A percentile compares a stretch with the other conserved stretches of the same genome.
Conservation (phyloP, 2,329 filamentous ascomycete genomes). For the Alternaria hordeiaustralica region DNA sequence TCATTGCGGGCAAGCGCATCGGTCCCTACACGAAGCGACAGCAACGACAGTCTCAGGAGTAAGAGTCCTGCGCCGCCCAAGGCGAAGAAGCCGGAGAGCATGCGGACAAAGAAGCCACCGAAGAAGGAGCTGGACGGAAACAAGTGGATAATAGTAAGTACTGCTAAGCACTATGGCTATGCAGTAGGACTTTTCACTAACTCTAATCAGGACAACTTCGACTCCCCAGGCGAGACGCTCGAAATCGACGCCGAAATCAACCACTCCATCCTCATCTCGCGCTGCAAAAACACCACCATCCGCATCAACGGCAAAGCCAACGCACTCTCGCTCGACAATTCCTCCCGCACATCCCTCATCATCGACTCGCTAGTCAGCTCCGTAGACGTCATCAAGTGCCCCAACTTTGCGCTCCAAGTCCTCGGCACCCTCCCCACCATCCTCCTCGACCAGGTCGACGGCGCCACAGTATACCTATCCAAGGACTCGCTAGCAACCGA, state of each 20-base stretch:
- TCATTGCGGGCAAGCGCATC: conserved; percentile 75
- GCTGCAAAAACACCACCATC: conserved; percentile 89
- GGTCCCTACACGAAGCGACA: conserved; percentile 66
- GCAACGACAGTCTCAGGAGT: conserved; percentile 59
- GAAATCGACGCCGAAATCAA: conserved; percentile 81
- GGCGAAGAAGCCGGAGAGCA: conserved; percentile 64
- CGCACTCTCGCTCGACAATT: conserved; percentile 95
- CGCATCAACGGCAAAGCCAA: conserved; percentile 93
- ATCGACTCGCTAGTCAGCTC: conserved; percentile 89
- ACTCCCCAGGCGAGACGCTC: conserved; percentile 74
- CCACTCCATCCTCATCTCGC: conserved; percentile 90
- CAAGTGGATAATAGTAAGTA: conserved; percentile 86
- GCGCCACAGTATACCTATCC: conserved; percentile 84
- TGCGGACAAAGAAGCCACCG: conserved; percentile 56
- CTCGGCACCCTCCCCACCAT: conserved; percentile 85
- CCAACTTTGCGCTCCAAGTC: conserved; percentile 94
- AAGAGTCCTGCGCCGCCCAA: conserved; percentile 84
- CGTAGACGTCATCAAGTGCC: conserved; percentile 93
- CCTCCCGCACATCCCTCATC: conserved; percentile 79
- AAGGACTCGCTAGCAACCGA: conserved; percentile 79
- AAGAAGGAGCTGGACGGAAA: conserved; percentile 66
- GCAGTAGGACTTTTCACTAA: no score
- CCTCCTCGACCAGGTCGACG: conserved; percentile 90
- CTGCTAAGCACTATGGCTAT: no score
- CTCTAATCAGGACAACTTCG: conserved; percentile 96